Evolutionary conservation across 352 stramenopile species (phyloP), one percentile per base, ranked within the genome.

Genomic region (Elongisporangium undulatum): DNA sequence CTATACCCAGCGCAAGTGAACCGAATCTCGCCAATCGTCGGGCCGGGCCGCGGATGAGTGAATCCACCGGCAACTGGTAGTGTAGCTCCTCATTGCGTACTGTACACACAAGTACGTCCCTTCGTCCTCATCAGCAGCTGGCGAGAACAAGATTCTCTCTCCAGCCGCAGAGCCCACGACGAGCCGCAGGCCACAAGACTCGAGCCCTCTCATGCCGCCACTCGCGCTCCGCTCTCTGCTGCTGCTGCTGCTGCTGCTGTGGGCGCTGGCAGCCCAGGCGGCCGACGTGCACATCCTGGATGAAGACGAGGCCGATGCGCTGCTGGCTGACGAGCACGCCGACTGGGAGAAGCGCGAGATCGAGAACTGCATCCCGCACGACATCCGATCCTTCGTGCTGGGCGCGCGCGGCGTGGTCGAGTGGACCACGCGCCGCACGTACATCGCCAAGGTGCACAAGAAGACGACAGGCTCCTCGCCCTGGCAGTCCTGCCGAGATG

Each of bases 291-390:
- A 82, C 49, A 49, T 79, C 21, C 51, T 79, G 56, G 64, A 72
- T 51, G 74, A 77, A 26, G 61, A 68, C 21, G 66, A 62, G 24
- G 69, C 80, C 17, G 61, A 74, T 7, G 56, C 68, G 49, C 73
- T 88, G 16, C 71, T 75, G 20, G 77, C 85, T 13, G 74, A 77
- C 52, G 57, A 74, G 60, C 77, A 78, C 26, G 64, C 71, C 26
- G 82, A 90, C 56, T 88, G 90, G 61, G 68, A 85, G 49, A 88
- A 91, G 79, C 78, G 76, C 60, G 79, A 90, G 66, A 71, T 94
- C 50, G 85, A 94, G 64, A 94, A 94, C 71, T 94, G 82, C 64
- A 82, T 90, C 59, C 85, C 82, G 15, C 87, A 89, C 69, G 75
- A 90, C 68, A 85, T 94, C 49, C 75, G 74, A 45, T 92, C 82